These are phyloP conservation scores for Claviceps purpurea DNA, from an alignment of 2,329 filamentous ascomycete species.

Conservation along the genomic window DNA sequence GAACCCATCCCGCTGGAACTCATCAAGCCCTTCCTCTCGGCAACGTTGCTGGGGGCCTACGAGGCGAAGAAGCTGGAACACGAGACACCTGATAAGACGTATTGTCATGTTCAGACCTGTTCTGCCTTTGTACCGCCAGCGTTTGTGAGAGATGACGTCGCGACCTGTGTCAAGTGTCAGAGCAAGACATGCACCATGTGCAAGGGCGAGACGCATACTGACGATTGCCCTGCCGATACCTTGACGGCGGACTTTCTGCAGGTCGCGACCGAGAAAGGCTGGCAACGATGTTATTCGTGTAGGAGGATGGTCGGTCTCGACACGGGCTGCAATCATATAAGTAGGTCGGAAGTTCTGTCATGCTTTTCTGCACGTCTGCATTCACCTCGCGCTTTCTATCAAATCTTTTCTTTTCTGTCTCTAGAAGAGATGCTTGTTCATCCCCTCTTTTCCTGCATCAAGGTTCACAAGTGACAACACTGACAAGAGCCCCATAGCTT, in stretches of 20 bases:
- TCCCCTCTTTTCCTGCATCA: background rate
- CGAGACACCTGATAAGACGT: conserved; percentile 31
- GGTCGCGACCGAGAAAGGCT: conserved; percentile 28
- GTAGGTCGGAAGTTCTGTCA: conserved; percentile 17
- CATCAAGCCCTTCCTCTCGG: conserved; percentile 22
- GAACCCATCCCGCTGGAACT: conserved; percentile 24
- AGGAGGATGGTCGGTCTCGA: conserved; percentile 32
- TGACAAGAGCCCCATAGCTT: conserved; percentile 18
- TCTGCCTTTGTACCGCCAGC: conserved; percentile 29
- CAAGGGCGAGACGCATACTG: conserved; percentile 30
- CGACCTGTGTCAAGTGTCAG: conserved; percentile 28
- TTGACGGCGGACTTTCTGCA: conserved; percentile 24
- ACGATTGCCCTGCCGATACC: conserved; percentile 34
- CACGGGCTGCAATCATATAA: conserved; percentile 42
- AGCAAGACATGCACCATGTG: conserved; percentile 35
- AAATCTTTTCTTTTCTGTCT: background rate
- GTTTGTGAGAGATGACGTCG: conserved; percentile 20
- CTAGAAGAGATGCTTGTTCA: background rate
- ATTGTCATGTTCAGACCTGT: conserved; percentile 33
- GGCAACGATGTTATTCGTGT: conserved; percentile 38
- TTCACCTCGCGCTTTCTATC: background rate
- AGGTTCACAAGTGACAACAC: background rate
- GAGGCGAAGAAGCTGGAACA: conserved; percentile 34
- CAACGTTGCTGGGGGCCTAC: conserved; percentile 22
- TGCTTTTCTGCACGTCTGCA: background rate